A percentile compares a stretch with the other conserved stretches of the same genome.
Evolutionary conservation across 345 rosid species (phyloP).

Genomic region (Populus deltoides): DNA sequence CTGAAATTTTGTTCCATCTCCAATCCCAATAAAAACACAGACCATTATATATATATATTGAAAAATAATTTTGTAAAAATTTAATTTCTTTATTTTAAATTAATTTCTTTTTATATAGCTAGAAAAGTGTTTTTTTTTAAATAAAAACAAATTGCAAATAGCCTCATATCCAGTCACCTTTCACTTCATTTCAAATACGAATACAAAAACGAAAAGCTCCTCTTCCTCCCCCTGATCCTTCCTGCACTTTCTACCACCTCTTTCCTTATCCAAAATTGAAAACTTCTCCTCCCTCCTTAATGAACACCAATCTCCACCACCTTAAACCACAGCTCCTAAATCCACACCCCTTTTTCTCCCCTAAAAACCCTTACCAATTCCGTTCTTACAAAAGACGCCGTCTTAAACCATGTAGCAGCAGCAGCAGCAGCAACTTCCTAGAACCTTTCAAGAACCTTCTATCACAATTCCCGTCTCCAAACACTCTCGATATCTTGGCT

Average conservation of each 20-base stretch:
- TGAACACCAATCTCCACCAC: conserved; percentile 22
- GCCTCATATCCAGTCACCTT: background rate
- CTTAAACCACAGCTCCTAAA: conserved; percentile 18
- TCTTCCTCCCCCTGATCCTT: background rate
- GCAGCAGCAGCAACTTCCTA: conserved; percentile 16
- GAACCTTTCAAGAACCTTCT: conserved; percentile 42
- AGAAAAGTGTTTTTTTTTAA: no score
- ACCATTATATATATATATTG: no score
- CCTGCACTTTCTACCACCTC: background rate
- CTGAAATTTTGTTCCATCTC: background rate
- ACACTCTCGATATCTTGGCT: conserved; percentile 43
- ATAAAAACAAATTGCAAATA: no score
- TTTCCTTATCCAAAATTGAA: background rate
- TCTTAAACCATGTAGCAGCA: conserved; percentile 20
- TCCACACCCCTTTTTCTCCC: conserved; percentile 21
- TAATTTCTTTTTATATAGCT: no score
- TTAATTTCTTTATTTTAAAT: no score
- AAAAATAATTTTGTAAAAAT: no score
- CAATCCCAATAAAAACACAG: background rate
- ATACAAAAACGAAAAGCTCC: background rate
- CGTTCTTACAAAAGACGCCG: conserved; percentile 52
- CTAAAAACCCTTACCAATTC: conserved; percentile 27
- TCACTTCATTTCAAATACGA: background rate
- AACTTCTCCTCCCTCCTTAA: conserved; percentile 2
- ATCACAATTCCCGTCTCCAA: conserved; percentile 23